Conservation (phyloP, 768 basidiomycete genomes). For the Cystofilobasidium macerans region DNA sequence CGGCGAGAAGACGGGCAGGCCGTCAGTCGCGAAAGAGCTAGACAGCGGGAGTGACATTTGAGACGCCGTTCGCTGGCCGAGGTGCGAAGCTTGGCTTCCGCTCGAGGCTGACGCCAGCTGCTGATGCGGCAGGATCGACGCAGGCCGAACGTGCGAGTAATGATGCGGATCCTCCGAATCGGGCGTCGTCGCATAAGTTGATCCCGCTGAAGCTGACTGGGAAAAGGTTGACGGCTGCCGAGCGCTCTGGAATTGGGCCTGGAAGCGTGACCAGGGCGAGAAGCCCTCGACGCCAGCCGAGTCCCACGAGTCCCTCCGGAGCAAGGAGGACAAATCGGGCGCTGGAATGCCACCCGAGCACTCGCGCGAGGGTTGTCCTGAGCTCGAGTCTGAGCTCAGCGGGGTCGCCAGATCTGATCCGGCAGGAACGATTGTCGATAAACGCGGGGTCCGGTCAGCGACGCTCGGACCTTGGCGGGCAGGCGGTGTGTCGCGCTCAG, state of each 20-base stretch:
- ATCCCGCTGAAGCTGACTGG: neutral
- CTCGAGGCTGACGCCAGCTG: too few relatives aligned
- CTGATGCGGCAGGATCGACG: too few relatives aligned
- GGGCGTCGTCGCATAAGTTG: slow-evolving; percentile 5
- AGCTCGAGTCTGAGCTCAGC: neutral
- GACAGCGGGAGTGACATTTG: too few relatives aligned
- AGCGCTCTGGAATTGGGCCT: neutral
- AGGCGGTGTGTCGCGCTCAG: neutral
- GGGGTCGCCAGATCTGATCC: too few relatives aligned
- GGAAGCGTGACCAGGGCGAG: neutral
- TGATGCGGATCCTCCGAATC: slow-evolving; percentile 10
- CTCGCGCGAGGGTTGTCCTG: neutral
- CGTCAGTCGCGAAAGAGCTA: neutral
- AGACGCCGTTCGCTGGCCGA: neutral
- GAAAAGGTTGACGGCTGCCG: neutral
- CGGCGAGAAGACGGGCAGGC: neutral
- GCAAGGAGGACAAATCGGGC: neutral
- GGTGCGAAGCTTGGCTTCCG: neutral
- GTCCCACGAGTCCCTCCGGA: neutral
- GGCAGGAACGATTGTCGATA: neutral
- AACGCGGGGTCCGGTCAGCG: neutral
- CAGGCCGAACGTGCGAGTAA: neutral
- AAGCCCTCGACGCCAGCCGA: neutral
- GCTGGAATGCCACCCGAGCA: neutral
- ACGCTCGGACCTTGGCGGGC: neutral